Evolutionary conservation across 495 filamentous ascomycete genomes (phyloP), one percentile per base, ranked within the genome.

Genomic region (Penicillium canescens): DNA sequence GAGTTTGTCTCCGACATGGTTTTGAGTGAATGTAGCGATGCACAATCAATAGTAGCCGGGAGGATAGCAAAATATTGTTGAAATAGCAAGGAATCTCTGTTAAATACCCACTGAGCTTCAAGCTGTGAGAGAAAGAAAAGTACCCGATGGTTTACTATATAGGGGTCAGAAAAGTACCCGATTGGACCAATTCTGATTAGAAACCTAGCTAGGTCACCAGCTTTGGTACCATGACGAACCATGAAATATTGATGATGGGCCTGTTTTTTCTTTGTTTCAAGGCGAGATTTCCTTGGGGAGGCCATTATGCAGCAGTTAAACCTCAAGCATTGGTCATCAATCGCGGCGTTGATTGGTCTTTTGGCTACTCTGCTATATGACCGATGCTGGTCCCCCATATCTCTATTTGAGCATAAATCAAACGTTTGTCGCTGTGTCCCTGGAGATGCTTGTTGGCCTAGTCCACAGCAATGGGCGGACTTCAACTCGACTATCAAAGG

Each of bases 361-460:
- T 39, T 39, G 37, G 37, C 37, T 16, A 39, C 37, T 39, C 37
- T 39, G 37, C 37, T 39, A 39, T 39, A 39, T 18, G 37, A 39
- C 37, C 37, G 37, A 39, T 39, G 13, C 37, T 39, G 37, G 37
- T 39, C 37, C 37, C 37, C n/a, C 14, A 39, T 39, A 39, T 39
- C 37, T 39, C 14, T 39, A 14, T 39, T 39, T 39, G 37, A 39
- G 37, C 37, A 39, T 16, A 39, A 39, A 18, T 39, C 37, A 39
- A 18, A 39, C 37, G 3, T 6, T 23, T 70, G 61, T 38, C 65
- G 56, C 28, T 77, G 58, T 34, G 60, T 64, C 49, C 66, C 60
- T 35, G 63, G 55, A 18, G 71, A 69, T 46, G 20, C 41, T 16
- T 75, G 65, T 37, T 77, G 65, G 65, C 73, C 62, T 4, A 46